Evolutionary conservation across 2,329 filamentous ascomycete species (phyloP), one percentile per base, ranked within the genome.

Genomic region (Emericellopsis cladophorae): DNA sequence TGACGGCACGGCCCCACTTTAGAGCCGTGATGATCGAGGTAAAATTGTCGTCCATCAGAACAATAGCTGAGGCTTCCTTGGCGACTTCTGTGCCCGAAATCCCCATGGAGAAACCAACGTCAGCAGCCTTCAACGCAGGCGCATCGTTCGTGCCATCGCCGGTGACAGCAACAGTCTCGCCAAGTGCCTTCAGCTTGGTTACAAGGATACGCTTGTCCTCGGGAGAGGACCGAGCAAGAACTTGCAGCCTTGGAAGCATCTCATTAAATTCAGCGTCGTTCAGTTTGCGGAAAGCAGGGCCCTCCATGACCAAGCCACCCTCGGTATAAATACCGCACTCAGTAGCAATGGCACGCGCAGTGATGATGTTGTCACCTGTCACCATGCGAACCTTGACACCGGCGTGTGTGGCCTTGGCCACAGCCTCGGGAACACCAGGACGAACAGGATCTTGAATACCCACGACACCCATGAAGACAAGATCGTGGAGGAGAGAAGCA

Each of bases 391-490:
- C 76, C 35, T 74, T 74, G 8, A 84, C 79, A 40, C 78, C 78
- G 8, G 79, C 79, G 7, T 69, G 66, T 45, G 79, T 74, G 40
- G 76, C 81, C 41, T 74, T 68, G 39, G 65, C 63, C 4, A 84
- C 78, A 2, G 79, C 76, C 34, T 79, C 66, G 2, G 70, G 64
- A 2, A 82, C 79, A 40, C 75, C 76, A 1, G 66, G 62, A 36
- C 79, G 72, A 4, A 84, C 61, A n/a, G 79, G 79, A 51, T 84
- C 79, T 41, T 79, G 75, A 31, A 84, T 81, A 49, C 79, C 79
- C 46, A 87, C 64, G 9, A 66, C 57, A 14, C 62, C 63, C 34
- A 68, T 51, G 44, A 66, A 65, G 11, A 63, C 59, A 36, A 66
- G 48, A 34, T 51, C 49, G 5, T 46, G 7, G 45, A 72, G 64